A percentile compares a stretch with the other conserved stretches of the same genome.
Conservation (phyloP, 352 stramenopile genomes). For the Globisporangium middletonii region DNA sequence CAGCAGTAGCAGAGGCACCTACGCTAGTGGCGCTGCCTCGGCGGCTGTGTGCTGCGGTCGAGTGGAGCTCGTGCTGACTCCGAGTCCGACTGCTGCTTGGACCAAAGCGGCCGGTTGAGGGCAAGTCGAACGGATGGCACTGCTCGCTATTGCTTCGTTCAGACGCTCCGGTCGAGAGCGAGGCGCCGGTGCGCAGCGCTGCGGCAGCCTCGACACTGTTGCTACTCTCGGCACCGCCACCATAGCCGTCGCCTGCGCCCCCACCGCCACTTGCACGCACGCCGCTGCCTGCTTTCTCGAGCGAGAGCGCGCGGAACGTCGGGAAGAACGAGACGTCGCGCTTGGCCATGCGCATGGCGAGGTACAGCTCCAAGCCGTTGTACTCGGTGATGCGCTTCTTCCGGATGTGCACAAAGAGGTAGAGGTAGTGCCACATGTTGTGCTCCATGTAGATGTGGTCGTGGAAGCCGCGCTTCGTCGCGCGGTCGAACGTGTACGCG, state of each 20-base stretch:
- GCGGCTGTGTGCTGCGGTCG: not conserved
- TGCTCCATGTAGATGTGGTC: slow-evolving; percentile 70
- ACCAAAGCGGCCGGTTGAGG: slow-evolving; percentile 5
- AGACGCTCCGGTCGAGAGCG: not conserved
- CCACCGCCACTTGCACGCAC: not conserved
- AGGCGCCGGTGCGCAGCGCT: slow-evolving; percentile 5
- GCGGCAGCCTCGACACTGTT: slow-evolving; percentile 3
- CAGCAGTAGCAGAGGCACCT: not conserved
- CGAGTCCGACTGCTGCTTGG: not conserved
- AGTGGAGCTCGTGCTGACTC: not conserved
- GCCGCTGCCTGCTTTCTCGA: slow-evolving; percentile 23
- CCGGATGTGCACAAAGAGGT: slow-evolving; percentile 72
- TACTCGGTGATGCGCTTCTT: slow-evolving; percentile 78
- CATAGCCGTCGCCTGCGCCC: not conserved
- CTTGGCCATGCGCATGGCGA: slow-evolving; percentile 74
- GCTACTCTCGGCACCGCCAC: slow-evolving; percentile 1
- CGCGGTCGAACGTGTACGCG: slow-evolving; percentile 67
- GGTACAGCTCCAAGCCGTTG: slow-evolving; percentile 71
- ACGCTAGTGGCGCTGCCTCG: not conserved
- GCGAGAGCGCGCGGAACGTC: slow-evolving; percentile 45
- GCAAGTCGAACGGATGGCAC: not conserved
- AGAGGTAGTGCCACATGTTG: slow-evolving; percentile 83
- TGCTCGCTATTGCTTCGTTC: not conserved
- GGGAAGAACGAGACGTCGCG: slow-evolving; percentile 75
- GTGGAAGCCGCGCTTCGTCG: slow-evolving; percentile 63